phyloP scores from a whole-genome alignment of 2,329 filamentous ascomycete species.

The Alternaria rosae region DNA sequence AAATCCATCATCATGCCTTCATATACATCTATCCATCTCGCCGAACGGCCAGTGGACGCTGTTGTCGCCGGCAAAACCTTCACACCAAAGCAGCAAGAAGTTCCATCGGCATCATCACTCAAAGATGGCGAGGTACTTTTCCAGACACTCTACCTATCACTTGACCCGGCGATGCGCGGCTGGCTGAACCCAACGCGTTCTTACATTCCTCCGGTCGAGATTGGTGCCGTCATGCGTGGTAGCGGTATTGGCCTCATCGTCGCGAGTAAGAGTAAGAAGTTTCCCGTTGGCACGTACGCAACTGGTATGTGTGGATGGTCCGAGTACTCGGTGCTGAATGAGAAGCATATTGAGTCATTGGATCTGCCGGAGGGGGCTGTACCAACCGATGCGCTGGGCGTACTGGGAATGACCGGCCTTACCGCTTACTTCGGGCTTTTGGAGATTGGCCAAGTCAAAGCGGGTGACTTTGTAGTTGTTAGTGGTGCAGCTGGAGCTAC shows the following conservation, averaged over 20 bases:
- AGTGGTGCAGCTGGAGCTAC: slow-evolving; percentile 81
- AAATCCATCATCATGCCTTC: slow-evolving; percentile 42
- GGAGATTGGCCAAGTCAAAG: slow-evolving; percentile 71
- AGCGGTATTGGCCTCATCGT: slow-evolving; percentile 66
- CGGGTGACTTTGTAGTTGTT: slow-evolving; percentile 78
- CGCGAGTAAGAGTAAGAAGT: slow-evolving; percentile 64
- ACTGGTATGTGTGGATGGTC: slow-evolving; percentile 67
- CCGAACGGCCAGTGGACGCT: slow-evolving; percentile 66
- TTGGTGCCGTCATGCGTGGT: slow-evolving; percentile 74
- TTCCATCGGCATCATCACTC: slow-evolving; percentile 57
- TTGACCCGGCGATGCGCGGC: slow-evolving; percentile 79
- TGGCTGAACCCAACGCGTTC: slow-evolving; percentile 68
- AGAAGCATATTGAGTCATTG: slow-evolving; percentile 58
- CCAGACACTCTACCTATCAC: slow-evolving; percentile 67
- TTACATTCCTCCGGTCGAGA: slow-evolving; percentile 73
- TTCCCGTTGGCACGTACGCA: slow-evolving; percentile 66
- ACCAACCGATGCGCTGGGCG: slow-evolving; percentile 62
- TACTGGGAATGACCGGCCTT: slow-evolving; percentile 70
- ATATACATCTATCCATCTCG: slow-evolving; percentile 63
- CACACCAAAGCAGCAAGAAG: slow-evolving; percentile 58
- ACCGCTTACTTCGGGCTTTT: slow-evolving; percentile 80
- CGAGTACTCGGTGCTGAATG: slow-evolving; percentile 67
- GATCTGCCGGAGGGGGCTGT: slow-evolving; percentile 56
- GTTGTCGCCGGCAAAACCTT: slow-evolving; percentile 74
- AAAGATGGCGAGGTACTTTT: slow-evolving; percentile 71